Base-by-base conservation (phyloP, 2,329 filamentous ascomycete species). In the Venturiaceae sp. region DNA sequence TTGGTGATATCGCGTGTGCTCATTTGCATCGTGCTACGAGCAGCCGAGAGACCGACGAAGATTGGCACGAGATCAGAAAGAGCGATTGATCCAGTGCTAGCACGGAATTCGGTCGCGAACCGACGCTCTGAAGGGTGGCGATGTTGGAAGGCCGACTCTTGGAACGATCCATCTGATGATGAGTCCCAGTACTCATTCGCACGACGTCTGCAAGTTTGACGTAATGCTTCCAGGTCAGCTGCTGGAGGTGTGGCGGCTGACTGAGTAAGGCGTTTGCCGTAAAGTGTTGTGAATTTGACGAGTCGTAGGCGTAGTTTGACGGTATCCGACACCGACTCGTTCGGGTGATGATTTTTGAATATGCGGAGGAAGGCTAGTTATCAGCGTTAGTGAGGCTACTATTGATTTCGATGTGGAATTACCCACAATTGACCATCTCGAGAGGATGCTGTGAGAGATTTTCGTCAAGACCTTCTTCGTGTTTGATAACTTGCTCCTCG, bases 1-100 rank as follows among this genome's bases (percentile, higher is more conserved):
- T 19, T 33, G 13, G 44, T 52, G 28, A 47, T 33, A n/a, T 44
- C 44, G 14, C 28, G 39, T 21, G 39, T 16, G 44, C 44, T 52
- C 28, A 26, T 52, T 6, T 47, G 39, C 37, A 58, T 32, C 5
- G 26, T 41, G 34, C 39, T 61, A 36, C 75, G 69, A 6, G 70
- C 65, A 3, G 72, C 69, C 19, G 78, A 79, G 85, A 83, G 67
- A 30, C 71, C 66, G 63, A 81, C 72, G 65, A 82, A 81, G 4
- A 75, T 66, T 1, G 77, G 72, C 2, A 80, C 67, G 5, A 80
- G 67, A 52, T 75, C 73, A 0, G 72, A 64, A 8, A 77, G 63
- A 2, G 67, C 71, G 58, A 65, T 23, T 2, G 28, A 33, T 11
- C 50, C 55, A 41, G 26, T 30, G 14, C 37, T n/a, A 44, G 33